These are phyloP conservation scores for Blastobotrys indianensis DNA, from an alignment of 1,139 yeast genomes.

Conservation along the genomic window DNA sequence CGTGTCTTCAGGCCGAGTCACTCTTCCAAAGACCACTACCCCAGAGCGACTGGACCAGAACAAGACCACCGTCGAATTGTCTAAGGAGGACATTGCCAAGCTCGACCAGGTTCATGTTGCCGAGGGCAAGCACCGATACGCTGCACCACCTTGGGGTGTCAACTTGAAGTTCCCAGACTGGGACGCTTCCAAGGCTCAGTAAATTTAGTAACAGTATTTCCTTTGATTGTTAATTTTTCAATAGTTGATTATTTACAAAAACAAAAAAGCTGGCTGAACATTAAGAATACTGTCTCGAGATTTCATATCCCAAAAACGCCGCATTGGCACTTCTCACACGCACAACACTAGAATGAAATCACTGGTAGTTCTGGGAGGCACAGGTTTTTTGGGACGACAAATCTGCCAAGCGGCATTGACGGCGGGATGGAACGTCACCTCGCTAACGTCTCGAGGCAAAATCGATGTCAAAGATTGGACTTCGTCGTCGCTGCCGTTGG, in stretches of 20 bases:
- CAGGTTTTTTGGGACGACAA: conserved; percentile 70
- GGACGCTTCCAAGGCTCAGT: conserved; percentile 15
- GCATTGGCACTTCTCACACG: not conserved
- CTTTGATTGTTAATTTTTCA: not conserved
- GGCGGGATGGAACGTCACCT: conserved; percentile 58
- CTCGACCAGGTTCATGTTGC: conserved; percentile 43
- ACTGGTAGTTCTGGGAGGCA: conserved; percentile 79
- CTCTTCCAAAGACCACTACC: conserved; percentile 67
- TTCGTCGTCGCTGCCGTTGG: conserved; percentile 25
- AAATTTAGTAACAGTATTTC: not conserved
- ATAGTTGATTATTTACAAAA: not conserved
- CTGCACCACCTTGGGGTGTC: conserved; percentile 37
- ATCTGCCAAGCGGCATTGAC: conserved; percentile 64
- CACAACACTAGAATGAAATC: conserved; percentile 15
- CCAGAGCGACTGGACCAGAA: conserved; percentile 56
- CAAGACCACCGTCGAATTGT: conserved; percentile 45
- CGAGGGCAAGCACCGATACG: conserved; percentile 48
- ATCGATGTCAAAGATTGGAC: conserved; percentile 21
- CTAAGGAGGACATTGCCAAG: conserved; percentile 48
- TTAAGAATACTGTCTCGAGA: not conserved
- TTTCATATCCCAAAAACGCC: not conserved
- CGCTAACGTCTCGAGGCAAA: conserved; percentile 43
- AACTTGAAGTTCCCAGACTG: conserved; percentile 33
- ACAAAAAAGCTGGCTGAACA: not conserved
- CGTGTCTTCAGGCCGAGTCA: conserved; percentile 60